Evolutionary conservation across 2,329 filamentous ascomycete species (phyloP).

Genomic region (Hypomyces perniciosus): DNA sequence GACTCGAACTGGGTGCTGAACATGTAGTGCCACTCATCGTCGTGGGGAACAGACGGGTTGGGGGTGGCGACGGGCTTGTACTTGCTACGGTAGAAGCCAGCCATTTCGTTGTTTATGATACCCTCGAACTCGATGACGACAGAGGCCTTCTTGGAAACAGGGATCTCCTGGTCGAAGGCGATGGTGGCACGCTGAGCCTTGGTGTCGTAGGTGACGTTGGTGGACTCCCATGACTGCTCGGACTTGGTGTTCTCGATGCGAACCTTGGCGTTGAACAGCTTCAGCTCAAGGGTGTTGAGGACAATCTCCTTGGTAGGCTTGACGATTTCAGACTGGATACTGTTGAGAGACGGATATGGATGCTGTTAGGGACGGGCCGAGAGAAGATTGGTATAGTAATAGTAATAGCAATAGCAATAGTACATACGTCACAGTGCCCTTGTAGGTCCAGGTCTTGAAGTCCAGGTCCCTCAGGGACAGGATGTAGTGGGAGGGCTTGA

Average conservation of each 20-base stretch:
- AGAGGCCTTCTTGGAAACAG: conserved; percentile 57
- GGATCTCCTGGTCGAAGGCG: conserved; percentile 65
- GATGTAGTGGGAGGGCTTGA: conserved; percentile 81
- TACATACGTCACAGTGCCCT: conserved; percentile 64
- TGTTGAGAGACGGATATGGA: conserved; percentile 23
- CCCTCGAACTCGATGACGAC: conserved; percentile 72
- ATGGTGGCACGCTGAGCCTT: conserved; percentile 79
- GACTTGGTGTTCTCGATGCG: conserved; percentile 52
- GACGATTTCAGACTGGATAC: conserved; percentile 68
- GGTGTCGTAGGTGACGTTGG: conserved; percentile 71
- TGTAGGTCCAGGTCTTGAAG: conserved; percentile 68
- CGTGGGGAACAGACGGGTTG: conserved; percentile 70
- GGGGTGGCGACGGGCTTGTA: conserved; percentile 76
- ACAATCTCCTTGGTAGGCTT: conserved; percentile 70
- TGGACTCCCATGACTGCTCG: conserved; percentile 52
- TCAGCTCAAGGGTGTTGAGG: conserved; percentile 80
- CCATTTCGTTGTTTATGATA: conserved; percentile 83
- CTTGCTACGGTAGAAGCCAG: conserved; percentile 88
- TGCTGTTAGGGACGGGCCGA: not conserved
- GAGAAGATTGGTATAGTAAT: not conserved
- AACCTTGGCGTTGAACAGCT: conserved; percentile 61
- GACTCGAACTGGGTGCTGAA: conserved; percentile 97
- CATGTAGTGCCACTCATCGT: conserved; percentile 64
- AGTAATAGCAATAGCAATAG: not conserved
- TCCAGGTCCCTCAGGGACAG: conserved; percentile 78